Evolutionary conservation across 1,139 yeast genomes (phyloP), one percentile per base, ranked within the genome.

Genomic region (Suhomyces coccinellae): DNA sequence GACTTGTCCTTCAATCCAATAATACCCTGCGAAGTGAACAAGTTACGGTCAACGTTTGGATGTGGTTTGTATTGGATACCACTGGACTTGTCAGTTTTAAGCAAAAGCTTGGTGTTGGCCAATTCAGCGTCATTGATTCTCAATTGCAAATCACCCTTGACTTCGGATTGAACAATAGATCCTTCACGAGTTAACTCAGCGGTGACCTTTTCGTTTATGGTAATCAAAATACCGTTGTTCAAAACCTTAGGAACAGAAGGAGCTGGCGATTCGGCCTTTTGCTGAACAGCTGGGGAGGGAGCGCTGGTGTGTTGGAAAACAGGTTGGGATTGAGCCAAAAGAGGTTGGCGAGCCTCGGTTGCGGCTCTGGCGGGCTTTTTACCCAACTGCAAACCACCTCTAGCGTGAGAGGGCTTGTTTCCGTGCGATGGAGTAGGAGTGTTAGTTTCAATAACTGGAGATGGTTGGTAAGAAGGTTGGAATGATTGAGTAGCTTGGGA

Each of bases 131-230:
- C 80, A 62, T 87, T 90, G 55, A 93, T 83, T 65, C 97, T 84
- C 62, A 93, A 75, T 67, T 89, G 96, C 56, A 93, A 75, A 56
- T 87, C 95, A 63, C 99, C 99, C 67, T 89, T 89, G 49, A 90
- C 79, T 62, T 91, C 97, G 38, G 90, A 80, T 26, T 82, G 73
- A 44, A 77, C 64, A 47, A 90, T 72, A 1, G 87, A 76, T 39
- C 98, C 98, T 58, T 91, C 97, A 61, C 98, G 85, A 22, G 86
- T 73, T 51, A 91, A 77, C 57, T 82, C 83, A 6, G 95, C 95
- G 38, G 81, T 75, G 48, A 90, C 73, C 55, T 85, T 83, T 67
- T 93, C 99, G 58, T 83, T 83, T 41, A 90, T 69, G 11, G 87
- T 75, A 50, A 91, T 76, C 64, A 89, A 79, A 45, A 91, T 84